A percentile compares a stretch with the other conserved stretches of the same genome.
Evolutionary conservation across 192 early-diverging fungal species (phyloP).

Genomic region (Powellomyces hirtus): DNA sequence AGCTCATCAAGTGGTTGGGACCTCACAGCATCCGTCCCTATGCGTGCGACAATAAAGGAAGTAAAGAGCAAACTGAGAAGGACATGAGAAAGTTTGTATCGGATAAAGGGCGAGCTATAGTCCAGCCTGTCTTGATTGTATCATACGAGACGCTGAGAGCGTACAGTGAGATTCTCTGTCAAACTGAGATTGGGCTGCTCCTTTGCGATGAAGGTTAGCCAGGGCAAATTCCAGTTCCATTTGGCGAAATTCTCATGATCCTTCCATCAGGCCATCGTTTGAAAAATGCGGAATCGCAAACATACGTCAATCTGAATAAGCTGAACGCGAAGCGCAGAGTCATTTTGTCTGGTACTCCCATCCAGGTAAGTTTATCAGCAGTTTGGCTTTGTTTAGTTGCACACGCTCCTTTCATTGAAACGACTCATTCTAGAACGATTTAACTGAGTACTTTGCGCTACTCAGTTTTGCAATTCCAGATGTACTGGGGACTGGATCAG

Average conservation of each 20-base stretch:
- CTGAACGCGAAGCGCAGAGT: slow-evolving; percentile 89
- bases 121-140: slow-evolving; percentile 93
- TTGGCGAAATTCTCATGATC: neutral
- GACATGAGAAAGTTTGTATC: slow-evolving; percentile 78
- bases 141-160: slow-evolving; percentile 94
- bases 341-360: slow-evolving; percentile 96
- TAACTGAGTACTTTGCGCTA: slow-evolving; percentile 88
- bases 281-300: slow-evolving; percentile 86
- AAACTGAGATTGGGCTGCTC: slow-evolving; percentile 84
- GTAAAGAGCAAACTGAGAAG: slow-evolving; percentile 78
- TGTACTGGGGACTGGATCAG: slow-evolving; percentile 77
- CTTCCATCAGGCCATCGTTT: slow-evolving; percentile 68
- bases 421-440: slow-evolving; percentile 44
- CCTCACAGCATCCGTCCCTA: slow-evolving; percentile 75
- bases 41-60: slow-evolving; percentile 85
- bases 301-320: slow-evolving; percentile 76
- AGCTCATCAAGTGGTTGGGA: slow-evolving; percentile 94
- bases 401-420: no score
- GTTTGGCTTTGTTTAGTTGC: neutral
- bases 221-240: neutral
- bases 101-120: slow-evolving; percentile 80
- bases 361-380: slow-evolving; percentile 49
- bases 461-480: slow-evolving; percentile 95
- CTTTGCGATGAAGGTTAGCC: slow-evolving; percentile 87
- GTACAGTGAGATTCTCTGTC: slow-evolving; percentile 71